Conservation (phyloP, 805 yeast genomes). For the Cyberlindnera amylophila region DNA sequence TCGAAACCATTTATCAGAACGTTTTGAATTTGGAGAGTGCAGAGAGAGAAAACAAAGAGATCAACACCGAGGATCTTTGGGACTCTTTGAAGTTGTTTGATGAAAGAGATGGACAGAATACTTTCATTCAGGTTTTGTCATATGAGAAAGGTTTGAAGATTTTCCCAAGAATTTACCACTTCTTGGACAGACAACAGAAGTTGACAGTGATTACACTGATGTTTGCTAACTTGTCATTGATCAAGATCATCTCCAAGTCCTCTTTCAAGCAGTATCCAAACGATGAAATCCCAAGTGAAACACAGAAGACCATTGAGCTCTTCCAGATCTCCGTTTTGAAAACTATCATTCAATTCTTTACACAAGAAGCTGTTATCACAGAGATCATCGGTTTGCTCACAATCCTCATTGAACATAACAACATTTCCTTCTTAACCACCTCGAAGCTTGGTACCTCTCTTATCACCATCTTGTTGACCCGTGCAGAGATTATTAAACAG, state of each 20-base stretch:
- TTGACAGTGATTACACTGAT: constrained; percentile 72
- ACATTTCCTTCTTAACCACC: constrained; percentile 48
- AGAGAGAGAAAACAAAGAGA: constrained; percentile 52
- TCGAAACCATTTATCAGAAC: constrained; percentile 76
- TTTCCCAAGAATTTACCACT: constrained; percentile 83
- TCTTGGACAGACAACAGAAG: constrained; percentile 71
- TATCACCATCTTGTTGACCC: constrained; percentile 83
- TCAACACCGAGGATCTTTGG: constrained; percentile 59
- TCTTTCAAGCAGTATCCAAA: constrained; percentile 64
- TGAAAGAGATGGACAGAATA: constrained; percentile 46
- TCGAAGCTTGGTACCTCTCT: constrained; percentile 82
- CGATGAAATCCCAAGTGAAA: constrained; percentile 49
- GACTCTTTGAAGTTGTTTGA: constrained; percentile 72
- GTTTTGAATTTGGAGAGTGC: constrained; percentile 76
- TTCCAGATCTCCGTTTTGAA: constrained; percentile 81
- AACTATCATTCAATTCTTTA: constrained; percentile 75
- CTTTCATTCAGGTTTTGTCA: constrained; percentile 77
- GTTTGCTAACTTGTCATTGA: constrained; percentile 73
- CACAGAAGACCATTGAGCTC: constrained; percentile 61
- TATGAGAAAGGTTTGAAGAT: constrained; percentile 87
- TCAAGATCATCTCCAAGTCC: constrained; percentile 74
- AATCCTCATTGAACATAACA: constrained; percentile 65
- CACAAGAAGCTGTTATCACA: constrained; percentile 69
- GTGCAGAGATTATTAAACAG: constrained; percentile 89
- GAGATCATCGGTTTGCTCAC: constrained; percentile 76